Evolutionary conservation across 2,329 filamentous ascomycete genomes (phyloP), one percentile per base, ranked within the genome.

Genomic region (Lecanicillium sp.): DNA sequence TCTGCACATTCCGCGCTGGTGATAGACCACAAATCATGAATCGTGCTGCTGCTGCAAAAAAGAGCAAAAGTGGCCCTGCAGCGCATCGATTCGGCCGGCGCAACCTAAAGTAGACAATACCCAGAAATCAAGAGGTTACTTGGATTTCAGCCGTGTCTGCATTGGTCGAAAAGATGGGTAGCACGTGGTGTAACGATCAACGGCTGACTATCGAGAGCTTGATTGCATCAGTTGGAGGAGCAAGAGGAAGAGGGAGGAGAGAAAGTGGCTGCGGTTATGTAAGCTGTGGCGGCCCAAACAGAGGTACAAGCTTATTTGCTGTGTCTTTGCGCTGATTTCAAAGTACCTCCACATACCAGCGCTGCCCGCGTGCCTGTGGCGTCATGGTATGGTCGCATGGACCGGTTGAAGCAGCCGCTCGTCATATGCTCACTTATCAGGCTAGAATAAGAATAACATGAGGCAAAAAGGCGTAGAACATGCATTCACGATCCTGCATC

Each of bases 361-460:
- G 29, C 11, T 17, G 21, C 38, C 39, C 47, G 24, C 47, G 47
- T 49, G 47, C 47, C 47, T 39, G 24, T 30, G 43, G 47, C 47
- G 47, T 49, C 47, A 49, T 49, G 26, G 24, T 32, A 44, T n/a
- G 41, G 19, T 33, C 19, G 33, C 38, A 21, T 41, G 45, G 29
- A 35, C 12, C 36, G 17, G 29, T 10, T 21, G 21, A 15, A 36
- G 37, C 44, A 26, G 44, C 29, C 21, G 24, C 15, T 23, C 39
- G 30, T 48, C 45, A 48, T 48, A 42, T 38, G 17, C 17, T 15
- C 29, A 42, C 17, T 36, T 24, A 33, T 35, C 26, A 17, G 35
- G 35, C n/a, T n/a, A n/a, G n/a, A n/a, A n/a, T n/a, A n/a, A n/a
- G n/a, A n/a, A n/a, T n/a, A n/a, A n/a, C n/a, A n/a, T n/a, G n/a